phyloP scores from a whole-genome alignment of 1,284 basidiomycete genomes.

The Vanrija humicola region DNA sequence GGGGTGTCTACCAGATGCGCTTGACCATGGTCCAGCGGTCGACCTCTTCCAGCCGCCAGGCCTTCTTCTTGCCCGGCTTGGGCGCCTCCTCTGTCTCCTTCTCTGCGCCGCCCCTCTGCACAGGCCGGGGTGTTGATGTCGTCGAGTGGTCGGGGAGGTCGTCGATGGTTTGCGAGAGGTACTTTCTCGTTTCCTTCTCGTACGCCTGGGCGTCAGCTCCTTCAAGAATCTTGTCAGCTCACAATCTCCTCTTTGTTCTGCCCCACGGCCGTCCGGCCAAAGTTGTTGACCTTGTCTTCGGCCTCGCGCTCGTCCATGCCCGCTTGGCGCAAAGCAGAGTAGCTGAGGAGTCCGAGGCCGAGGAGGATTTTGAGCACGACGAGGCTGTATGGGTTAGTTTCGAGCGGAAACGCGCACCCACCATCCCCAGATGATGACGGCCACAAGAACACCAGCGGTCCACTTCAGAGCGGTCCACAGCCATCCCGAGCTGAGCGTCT shows the following conservation, averaged over 20 bases:
- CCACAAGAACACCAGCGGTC: slow-evolving; percentile 62
- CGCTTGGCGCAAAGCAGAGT: slow-evolving; percentile 67
- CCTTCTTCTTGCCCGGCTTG: slow-evolving; percentile 54
- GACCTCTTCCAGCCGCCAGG: slow-evolving; percentile 72
- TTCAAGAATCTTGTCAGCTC: slow-evolving; percentile 24
- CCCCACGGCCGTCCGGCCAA: slow-evolving; percentile 77
- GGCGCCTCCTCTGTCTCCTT: slow-evolving; percentile 18
- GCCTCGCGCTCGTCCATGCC: slow-evolving; percentile 71
- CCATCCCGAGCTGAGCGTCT: slow-evolving; percentile 30
- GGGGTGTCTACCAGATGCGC: slow-evolving; percentile 65
- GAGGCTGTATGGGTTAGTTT: slow-evolving; percentile 53
- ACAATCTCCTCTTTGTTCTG: slow-evolving; percentile 80
- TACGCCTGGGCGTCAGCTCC: slow-evolving; percentile 57
- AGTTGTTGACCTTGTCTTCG: slow-evolving; percentile 74
- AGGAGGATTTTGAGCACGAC: slow-evolving; percentile 82
- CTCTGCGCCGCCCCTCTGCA: slow-evolving; percentile 57
- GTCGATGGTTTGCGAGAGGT: slow-evolving; percentile 65
- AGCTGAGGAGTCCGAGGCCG: slow-evolving; percentile 78
- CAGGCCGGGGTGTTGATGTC: slow-evolving; percentile 1
- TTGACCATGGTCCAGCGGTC: slow-evolving; percentile 93
- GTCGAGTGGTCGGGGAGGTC: slow-evolving; percentile 57
- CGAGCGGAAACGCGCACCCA: slow-evolving; percentile 40
- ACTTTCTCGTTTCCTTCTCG: slow-evolving; percentile 68
- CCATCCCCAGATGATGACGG: slow-evolving; percentile 75
- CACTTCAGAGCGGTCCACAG: slow-evolving; percentile 54